phyloP scores from a whole-genome alignment of 805 yeast genomes.

The Candida michaelii region DNA sequence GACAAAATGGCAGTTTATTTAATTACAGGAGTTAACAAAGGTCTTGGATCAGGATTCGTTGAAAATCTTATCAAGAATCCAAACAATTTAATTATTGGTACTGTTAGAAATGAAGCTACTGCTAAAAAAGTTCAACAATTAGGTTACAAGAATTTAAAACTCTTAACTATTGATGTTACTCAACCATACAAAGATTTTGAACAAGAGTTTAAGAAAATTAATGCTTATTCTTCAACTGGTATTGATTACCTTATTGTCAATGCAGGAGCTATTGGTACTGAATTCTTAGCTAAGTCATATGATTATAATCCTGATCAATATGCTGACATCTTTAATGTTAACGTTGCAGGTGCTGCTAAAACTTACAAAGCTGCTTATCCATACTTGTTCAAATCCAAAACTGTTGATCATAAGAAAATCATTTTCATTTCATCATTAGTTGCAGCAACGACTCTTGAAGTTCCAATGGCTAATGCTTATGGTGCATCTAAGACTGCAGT shows the following conservation, averaged over 20 bases:
- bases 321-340: slow-evolving; percentile 2
- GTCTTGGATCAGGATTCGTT: slow-evolving; percentile 3
- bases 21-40: slow-evolving; percentile 14
- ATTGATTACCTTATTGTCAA: slow-evolving; percentile 11
- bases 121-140: neutral
- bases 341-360: slow-evolving; percentile 13
- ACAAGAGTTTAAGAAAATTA: neutral
- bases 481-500: slow-evolving; percentile 38
- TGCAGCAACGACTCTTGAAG: slow-evolving; percentile 5
- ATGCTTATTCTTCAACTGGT: slow-evolving; percentile 3
- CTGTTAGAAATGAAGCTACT: slow-evolving; percentile 8
- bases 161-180: slow-evolving; percentile 3
- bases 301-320: slow-evolving; percentile 9
- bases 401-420: slow-evolving; percentile 18
- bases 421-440: slow-evolving; percentile 24
- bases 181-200: neutral
- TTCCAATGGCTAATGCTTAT: slow-evolving; percentile 19
- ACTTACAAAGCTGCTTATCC: slow-evolving; percentile 13
- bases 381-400: slow-evolving; percentile 9
- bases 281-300: neutral
- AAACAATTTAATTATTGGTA: slow-evolving; percentile 10
- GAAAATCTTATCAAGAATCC: slow-evolving; percentile 1
- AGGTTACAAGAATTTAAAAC: neutral
- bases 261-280: slow-evolving; percentile 6
- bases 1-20: slow-evolving; percentile 7